Base-by-base conservation (phyloP, 139 green algal genomes). In the Trebouxia sp. region DNA sequence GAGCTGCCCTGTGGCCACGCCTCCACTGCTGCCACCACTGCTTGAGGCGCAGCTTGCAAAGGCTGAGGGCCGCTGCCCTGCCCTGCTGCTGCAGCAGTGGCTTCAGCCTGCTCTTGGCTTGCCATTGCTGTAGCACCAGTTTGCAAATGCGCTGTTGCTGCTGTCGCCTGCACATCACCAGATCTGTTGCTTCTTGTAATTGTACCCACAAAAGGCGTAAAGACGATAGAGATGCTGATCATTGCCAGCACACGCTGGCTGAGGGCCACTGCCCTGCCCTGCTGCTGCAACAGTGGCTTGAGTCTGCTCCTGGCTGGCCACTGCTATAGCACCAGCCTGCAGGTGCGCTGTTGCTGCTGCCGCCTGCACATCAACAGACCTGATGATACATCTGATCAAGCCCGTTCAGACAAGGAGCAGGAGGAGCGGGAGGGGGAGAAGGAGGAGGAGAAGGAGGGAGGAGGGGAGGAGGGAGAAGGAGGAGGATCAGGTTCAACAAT, bases 21-120 rank as follows among this genome's bases (percentile, higher is more conserved):
- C 41, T 53, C 69, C 69, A 77, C 41, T 26, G 41, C 69, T 56
- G 69, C 69, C 42, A 53, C 10, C 28, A 15, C 69, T 77, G 69
- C n/a, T 28, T 51, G 39, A 77, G 41, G 37, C 69, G 69, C 69
- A 77, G 42, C 39, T 14, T 1, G 2, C 55, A 41, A n/a, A 77
- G 69, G 15, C 69, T 51, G 8, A 24, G 24, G 14, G 43, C 42
- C 26, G 22, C 69, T 41, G 69, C 41, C 42, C 69, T 77, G 39
- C 41, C 42, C n/a, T 51, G 69, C 26, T 53, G 38, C 69, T 51
- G 69, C 69, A 77, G 69, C 41, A 43, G 26, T 38, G 41, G 11
- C 41, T 26, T 56, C 24, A 37, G 28, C 4, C 39, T 24, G n/a
- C 26, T 28, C 39, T 39, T 30, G 5, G 43, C 9, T 3, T 37